These are phyloP conservation scores for Aspergillus costaricaensis DNA, from an alignment of 2,329 filamentous ascomycete genomes.

Conservation along the genomic window DNA sequence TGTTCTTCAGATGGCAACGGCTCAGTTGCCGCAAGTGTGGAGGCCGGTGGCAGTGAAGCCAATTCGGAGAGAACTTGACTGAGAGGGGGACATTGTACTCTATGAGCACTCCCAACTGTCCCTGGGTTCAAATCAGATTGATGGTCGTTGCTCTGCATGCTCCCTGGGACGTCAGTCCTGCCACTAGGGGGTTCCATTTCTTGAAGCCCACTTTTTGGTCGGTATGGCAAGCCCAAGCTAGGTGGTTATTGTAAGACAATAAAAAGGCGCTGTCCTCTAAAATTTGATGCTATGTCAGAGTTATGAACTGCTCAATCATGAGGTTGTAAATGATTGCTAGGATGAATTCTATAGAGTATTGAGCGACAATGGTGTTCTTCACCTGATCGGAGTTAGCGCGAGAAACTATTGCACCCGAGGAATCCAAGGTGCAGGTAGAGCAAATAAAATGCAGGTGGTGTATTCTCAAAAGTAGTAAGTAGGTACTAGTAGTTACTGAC, in stretches of 20 bases:
- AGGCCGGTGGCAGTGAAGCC: conserved; percentile 21
- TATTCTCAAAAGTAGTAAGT: too few species aligned
- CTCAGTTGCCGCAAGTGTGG: conserved; percentile 21
- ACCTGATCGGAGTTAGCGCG: background rate
- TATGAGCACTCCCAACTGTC: background rate
- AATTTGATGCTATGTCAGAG: background rate
- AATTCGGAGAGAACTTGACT: conserved; percentile 29
- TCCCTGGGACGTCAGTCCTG: background rate
- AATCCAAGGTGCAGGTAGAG: background rate
- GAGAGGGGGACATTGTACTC: conserved; percentile 29
- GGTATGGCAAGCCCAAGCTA: background rate
- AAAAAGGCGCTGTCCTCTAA: background rate
- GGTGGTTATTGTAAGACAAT: background rate
- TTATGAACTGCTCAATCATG: background rate
- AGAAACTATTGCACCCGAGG: background rate
- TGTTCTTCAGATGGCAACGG: conserved; percentile 32
- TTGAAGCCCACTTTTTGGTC: background rate
- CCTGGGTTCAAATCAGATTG: background rate
- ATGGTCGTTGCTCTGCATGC: background rate
- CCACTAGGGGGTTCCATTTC: background rate
- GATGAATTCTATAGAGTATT: background rate
- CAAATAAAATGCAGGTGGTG: too few species aligned
- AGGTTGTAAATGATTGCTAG: background rate
- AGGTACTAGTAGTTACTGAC: too few species aligned
- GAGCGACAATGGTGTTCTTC: background rate